phyloP scores from a whole-genome alignment of 768 basidiomycete genomes.

The Cyathus striatus region DNA sequence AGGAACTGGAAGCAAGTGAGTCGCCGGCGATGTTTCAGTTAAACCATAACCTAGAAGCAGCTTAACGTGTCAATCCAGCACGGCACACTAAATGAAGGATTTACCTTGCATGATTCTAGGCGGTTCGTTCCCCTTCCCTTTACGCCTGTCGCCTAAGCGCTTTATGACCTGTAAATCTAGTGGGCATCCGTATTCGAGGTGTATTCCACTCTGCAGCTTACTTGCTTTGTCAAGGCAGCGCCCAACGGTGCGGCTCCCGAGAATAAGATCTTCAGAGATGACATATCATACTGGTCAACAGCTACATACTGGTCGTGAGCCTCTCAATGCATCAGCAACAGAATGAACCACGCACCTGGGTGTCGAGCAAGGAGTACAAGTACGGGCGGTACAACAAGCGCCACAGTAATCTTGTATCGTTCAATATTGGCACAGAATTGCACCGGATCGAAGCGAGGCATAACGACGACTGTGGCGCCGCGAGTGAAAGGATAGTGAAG shows the following conservation, averaged over 20 bases:
- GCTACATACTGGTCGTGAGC: too few species aligned
- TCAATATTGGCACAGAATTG: conserved; percentile 63
- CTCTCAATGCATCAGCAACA: too few species aligned
- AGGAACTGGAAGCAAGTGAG: conserved; percentile 45
- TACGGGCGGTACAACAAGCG: conserved; percentile 79
- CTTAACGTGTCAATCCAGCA: too few species aligned
- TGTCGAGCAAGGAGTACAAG: conserved; percentile 70
- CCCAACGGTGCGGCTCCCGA: conserved; percentile 84
- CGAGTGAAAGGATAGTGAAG: conserved; percentile 49
- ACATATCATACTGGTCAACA: conserved; percentile 63
- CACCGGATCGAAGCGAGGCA: conserved; percentile 67
- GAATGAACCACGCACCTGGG: conserved; percentile 45
- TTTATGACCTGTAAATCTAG: too few species aligned
- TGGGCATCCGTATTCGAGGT: too few species aligned
- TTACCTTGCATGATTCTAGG: conserved; percentile 61
- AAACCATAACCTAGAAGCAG: conserved; percentile 60
- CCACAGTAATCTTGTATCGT: conserved; percentile 52
- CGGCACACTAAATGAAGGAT: too few species aligned
- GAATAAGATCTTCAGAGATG: conserved; percentile 48
- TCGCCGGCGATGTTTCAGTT: conserved; percentile 78
- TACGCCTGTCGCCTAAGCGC: too few species aligned
- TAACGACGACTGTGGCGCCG: conserved; percentile 50
- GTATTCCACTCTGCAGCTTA: too few species aligned
- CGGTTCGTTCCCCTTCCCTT: too few species aligned
- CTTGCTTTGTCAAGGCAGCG: conserved; percentile 49